phyloP scores from a whole-genome alignment of 192 early-diverging fungal genomes.

The Thamnidium elegans region DNA sequence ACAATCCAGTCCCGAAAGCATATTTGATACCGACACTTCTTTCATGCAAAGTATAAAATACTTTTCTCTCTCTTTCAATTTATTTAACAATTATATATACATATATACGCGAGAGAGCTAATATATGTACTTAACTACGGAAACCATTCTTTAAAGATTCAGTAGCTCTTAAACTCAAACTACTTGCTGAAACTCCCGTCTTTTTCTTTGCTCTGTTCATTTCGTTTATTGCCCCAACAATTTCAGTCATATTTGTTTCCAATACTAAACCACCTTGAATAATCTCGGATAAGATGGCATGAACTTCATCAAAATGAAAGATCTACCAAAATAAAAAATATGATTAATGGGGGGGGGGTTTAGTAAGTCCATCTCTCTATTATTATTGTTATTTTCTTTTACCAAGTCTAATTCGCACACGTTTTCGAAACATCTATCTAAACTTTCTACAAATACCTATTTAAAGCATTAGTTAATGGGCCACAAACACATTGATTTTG shows the following conservation, averaged over 20 bases:
- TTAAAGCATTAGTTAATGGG: background rate
- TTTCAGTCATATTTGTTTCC: constrained; percentile 76
- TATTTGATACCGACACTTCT: too few relatives aligned
- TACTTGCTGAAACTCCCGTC: constrained; percentile 22
- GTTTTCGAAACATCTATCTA: constrained; percentile 91
- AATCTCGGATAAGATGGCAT: constrained; percentile 83
- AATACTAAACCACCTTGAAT: constrained; percentile 89
- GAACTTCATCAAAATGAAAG: constrained; percentile 87
- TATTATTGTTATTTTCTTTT: background rate
- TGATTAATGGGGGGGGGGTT: too few relatives aligned
- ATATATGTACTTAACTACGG: constrained; percentile 14
- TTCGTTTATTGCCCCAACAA: constrained; percentile 68
- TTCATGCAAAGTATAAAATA: too few relatives aligned
- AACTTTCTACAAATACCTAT: constrained; percentile 92
- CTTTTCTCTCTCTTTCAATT: too few relatives aligned
- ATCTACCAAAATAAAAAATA: constrained; percentile 49
- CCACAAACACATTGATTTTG: background rate
- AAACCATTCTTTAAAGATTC: constrained; percentile 32
- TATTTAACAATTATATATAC: too few relatives aligned
- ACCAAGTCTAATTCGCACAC: constrained; percentile 97
- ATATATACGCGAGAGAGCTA: too few relatives aligned
- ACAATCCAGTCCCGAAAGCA: too few relatives aligned
- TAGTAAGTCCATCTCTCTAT: background rate
- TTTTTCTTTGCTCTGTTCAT: constrained; percentile 58
- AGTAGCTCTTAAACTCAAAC: constrained; percentile 25